Base-by-base conservation (phyloP, 495 filamentous ascomycete genomes). In the Gamarada debralockiae region DNA sequence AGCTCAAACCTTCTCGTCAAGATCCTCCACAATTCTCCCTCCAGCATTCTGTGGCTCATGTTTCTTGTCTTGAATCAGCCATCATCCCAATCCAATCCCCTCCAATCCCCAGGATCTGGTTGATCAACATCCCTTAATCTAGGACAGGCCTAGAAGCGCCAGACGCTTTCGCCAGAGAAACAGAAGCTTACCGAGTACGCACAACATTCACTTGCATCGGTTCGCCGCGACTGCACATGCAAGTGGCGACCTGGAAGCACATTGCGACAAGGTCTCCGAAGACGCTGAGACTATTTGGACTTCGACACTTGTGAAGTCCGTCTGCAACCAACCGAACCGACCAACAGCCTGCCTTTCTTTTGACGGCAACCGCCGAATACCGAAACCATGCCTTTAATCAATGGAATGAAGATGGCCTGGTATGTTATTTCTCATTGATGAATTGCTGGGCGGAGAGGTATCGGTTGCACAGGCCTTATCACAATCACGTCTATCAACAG, bases 371-470 rank as follows among this genome's bases (percentile, higher is more conserved):
- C 12, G 31, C 36, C 37, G 5, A 20, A 42, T 48, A 5, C 15
- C 13, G 18, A 27, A 41, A 42, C 15, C n/a, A 81, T 81, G 77
- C 76, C 76, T 55, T 59, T 78, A 9, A 75, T 81, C 42, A 74
- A 80, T 59, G 77, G 77, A 44, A 67, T 73, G 59, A 81, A 81
- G 68, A 76, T 81, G 74, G 77, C 77, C 64, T 81, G 77, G 77
- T 80, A 70, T 55, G 76, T 53, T 43, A 39, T 4, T 39, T 39
- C 4, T 39, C 18, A 39, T 34, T 23, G 15, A 20, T 25, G 20
- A 31, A 50, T 51, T 43, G 54, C 59, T 55, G 54, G 58, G 55
- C 44, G 43, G 22, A 45, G 7, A 23, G 13, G 22, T 21, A 14
- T 21, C 22, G 22, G 44, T 48, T 24, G 34, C 13, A 53, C 55